Evolutionary conservation across 164 flowering plant genomes (phyloP).

Genomic region (Protea cynaroides): DNA sequence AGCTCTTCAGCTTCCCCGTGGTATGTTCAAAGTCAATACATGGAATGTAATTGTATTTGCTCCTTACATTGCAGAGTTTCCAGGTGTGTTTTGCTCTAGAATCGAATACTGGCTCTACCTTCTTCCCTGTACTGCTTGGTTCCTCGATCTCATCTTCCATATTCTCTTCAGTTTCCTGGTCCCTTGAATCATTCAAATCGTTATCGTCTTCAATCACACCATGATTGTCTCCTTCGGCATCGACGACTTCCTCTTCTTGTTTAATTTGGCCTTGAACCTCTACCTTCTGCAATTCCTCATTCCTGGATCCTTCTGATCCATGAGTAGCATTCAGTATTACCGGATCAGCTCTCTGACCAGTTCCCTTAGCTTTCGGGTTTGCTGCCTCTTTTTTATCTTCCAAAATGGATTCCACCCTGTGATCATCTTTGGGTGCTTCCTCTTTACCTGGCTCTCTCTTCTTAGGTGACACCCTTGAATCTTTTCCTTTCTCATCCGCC

Average conservation of each 20-base stretch:
- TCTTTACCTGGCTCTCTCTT: slow-evolving; percentile 12
- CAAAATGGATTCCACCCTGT: slow-evolving; percentile 24
- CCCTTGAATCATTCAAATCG: slow-evolving; percentile 25
- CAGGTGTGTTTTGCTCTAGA: slow-evolving; percentile 56
- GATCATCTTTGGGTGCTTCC: slow-evolving; percentile 12
- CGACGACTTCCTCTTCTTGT: slow-evolving; percentile 27
- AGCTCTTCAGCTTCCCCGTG: slow-evolving; percentile 44
- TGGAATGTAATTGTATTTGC: slow-evolving; percentile 86
- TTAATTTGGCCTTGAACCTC: slow-evolving; percentile 33
- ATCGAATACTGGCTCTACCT: slow-evolving; percentile 67
- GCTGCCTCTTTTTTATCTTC: slow-evolving; percentile 18
- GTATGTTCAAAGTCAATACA: slow-evolving; percentile 68
- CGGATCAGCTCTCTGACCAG: slow-evolving; percentile 12
- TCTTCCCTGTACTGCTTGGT: slow-evolving; percentile 26
- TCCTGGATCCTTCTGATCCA: slow-evolving; percentile 26
- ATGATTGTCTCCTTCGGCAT: slow-evolving; percentile 22
- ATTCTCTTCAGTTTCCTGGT: slow-evolving; percentile 25
- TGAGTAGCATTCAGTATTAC: slow-evolving; percentile 11
- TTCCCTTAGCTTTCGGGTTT: slow-evolving; percentile 9
- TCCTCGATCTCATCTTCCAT: slow-evolving; percentile 32
- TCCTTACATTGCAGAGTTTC: slow-evolving; percentile 76
- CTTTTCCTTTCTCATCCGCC: slow-evolving; percentile 16
- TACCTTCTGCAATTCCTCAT: slow-evolving; percentile 25
- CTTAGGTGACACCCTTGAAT: slow-evolving; percentile 12
- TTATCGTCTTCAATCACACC: slow-evolving; percentile 36